Evolutionary conservation across 495 filamentous ascomycete genomes (phyloP).

Genomic region (Penicillium tannophilum): DNA sequence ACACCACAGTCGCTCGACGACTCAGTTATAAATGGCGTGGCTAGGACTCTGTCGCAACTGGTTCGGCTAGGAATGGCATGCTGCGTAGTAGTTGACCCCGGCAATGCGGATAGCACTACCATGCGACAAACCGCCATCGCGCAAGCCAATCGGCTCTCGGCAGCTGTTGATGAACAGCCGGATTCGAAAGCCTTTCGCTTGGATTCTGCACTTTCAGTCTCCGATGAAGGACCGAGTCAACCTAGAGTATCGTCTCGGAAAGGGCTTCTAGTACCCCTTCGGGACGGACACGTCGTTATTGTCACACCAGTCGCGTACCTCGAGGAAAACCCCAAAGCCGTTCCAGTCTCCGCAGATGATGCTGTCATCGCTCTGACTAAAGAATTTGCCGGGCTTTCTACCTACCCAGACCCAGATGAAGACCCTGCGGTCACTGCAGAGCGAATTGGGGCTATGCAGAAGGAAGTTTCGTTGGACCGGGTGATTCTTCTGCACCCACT

Average conservation of each 20-base stretch:
- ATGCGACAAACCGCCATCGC: constrained; percentile 51
- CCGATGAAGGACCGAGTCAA: constrained; percentile 26
- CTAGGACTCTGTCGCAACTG: constrained; percentile 81
- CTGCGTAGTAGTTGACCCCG: constrained; percentile 78
- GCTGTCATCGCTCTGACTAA: constrained; percentile 70
- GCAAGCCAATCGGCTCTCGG: constrained; percentile 74
- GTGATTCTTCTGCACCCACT: constrained; percentile 87
- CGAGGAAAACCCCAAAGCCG: constrained; percentile 55
- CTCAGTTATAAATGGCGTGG: constrained; percentile 69
- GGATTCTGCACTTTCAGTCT: constrained; percentile 61
- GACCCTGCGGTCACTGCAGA: constrained; percentile 47
- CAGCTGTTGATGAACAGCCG: constrained; percentile 68
- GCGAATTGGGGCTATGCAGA: constrained; percentile 45
- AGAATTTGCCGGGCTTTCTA: constrained; percentile 65
- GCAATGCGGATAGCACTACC: constrained; percentile 32
- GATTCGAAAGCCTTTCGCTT: constrained; percentile 68
- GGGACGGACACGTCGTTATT: constrained; percentile 76
- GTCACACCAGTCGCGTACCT: constrained; percentile 71
- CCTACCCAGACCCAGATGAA: constrained; percentile 45
- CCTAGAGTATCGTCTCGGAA: constrained; percentile 57
- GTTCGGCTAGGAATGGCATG: constrained; percentile 76
- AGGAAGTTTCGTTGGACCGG: constrained; percentile 71
- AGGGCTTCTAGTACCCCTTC: constrained; percentile 67
- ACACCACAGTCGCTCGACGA: constrained; percentile 70
- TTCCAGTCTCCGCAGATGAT: constrained; percentile 62